These are phyloP conservation scores for Penicillium herquei DNA, from an alignment of 495 filamentous ascomycete species.

Conservation along the genomic window DNA sequence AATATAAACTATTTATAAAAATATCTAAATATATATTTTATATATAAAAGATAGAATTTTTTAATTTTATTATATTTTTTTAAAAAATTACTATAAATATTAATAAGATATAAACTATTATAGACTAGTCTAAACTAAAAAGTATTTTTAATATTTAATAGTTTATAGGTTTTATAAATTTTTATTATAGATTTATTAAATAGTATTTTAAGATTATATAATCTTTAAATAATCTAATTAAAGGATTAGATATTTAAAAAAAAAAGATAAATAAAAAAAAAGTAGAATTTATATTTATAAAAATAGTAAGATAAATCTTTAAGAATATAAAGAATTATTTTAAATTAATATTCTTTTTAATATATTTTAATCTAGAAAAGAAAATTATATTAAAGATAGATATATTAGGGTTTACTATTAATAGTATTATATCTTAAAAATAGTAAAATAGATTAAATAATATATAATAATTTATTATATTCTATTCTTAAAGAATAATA, in stretches of 20 bases:
- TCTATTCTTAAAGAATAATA: not conserved
- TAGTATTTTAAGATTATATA: not conserved
- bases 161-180: slow-evolving; percentile 2
- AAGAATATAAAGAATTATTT: not conserved
- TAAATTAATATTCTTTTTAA: not conserved
- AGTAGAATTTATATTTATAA: not conserved
- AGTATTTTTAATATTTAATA: not conserved
- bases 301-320: not conserved
- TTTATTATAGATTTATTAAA: not conserved
- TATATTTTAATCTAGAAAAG: not conserved
- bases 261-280: not conserved
- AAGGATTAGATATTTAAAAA: too few species aligned
- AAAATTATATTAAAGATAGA: not conserved
- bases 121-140: not conserved
- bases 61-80: not conserved
- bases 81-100: not conserved
- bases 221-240: not conserved
- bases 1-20: too few species aligned
- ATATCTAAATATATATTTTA: not conserved
- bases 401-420: too few species aligned
- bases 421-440: slow-evolving; percentile 1
- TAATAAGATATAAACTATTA: not conserved
- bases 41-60: not conserved
- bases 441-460: not conserved
- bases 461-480: slow-evolving; percentile 1